phyloP scores from a whole-genome alignment of 768 basidiomycete genomes.

The Agaricus sinodeliciosus region DNA sequence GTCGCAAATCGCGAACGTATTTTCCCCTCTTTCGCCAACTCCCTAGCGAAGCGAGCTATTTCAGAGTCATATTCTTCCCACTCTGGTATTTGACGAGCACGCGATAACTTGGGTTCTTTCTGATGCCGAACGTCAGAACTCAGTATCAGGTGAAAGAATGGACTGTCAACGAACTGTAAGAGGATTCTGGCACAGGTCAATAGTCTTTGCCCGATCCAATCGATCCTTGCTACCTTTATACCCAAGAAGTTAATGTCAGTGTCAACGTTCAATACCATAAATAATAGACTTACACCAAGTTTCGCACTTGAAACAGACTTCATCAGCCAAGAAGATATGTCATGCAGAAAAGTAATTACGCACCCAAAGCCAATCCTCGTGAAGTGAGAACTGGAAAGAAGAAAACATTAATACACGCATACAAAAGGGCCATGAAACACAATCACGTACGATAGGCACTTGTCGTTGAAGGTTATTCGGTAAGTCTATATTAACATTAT shows the following conservation, averaged over 20 bases:
- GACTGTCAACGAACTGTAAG: conserved; percentile 60
- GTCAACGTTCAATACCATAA: not conserved
- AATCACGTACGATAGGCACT: conserved; percentile 79
- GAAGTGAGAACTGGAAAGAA: conserved; percentile 63
- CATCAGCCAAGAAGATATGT: not conserved
- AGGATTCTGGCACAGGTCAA: conserved; percentile 96
- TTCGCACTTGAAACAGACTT: conserved; percentile 61
- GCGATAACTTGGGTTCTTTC: conserved; percentile 95
- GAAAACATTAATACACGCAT: not conserved
- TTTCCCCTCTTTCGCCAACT: conserved; percentile 62
- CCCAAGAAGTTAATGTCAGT: not conserved
- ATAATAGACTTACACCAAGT: conserved; percentile 78
- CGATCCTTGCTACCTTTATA: conserved; percentile 73
- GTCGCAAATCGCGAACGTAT: conserved; percentile 63
- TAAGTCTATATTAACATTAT: conserved; percentile 50
- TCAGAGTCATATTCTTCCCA: conserved; percentile 95
- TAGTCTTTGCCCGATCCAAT: conserved; percentile 76
- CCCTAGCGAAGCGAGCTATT: conserved; percentile 75
- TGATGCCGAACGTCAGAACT: conserved; percentile 22
- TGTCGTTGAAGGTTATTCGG: conserved; percentile 92
- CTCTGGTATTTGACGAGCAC: conserved; percentile 93
- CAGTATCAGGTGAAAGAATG: not conserved
- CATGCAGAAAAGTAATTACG: conserved; percentile 12
- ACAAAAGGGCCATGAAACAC: not conserved
- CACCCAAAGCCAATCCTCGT: conserved; percentile 96